Base-by-base conservation (phyloP, 148 eudicot species). In the Vaccinium corymbosum region DNA sequence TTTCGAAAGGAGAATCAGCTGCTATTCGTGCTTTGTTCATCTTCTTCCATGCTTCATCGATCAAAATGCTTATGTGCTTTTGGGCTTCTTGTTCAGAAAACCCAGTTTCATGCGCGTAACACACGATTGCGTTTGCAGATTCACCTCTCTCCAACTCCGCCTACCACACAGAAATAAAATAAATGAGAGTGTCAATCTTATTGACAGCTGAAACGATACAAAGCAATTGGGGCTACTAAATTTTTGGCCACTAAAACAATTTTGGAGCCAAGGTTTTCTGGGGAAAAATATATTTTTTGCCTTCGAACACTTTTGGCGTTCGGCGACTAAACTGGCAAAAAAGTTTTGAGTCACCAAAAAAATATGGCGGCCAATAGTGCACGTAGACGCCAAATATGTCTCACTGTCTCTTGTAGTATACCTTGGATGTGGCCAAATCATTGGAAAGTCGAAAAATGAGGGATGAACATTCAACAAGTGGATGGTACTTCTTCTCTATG, bases 31-130 rank as follows among this genome's bases (percentile, higher is more conserved):
- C 76, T 78, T 80, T 61, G 59, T 85, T 90, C 82, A 88, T 57
- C 71, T 78, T 83, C 82, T 86, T 87, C 90, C 89, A 87, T 0
- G 61, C 80, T 7, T 88, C 71, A 8, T 84, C 88, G 1, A 90
- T 85, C 84, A 85, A 22, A 1, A n/a, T 82, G 4, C 8, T 88
- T 1, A 88, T 49, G 51, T 88, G 64, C 66, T 84, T 61, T 1
- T 82, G 79, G 22, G 89, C 89, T 42, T 46, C 82, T 38, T 87
- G 86, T 46, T 73, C 82, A 7, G 87, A 71, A 32, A 38, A 29
- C 1, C 90, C 88, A 1, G 66, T 70, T 49, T 88, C 83, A 6
- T 70, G 76, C 66, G 86, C 88, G 57, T 87, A 87, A 71, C 87
- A 84, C 6, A 68, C 2, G 13, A 88, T 82, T 59, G 90, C 79